Conservation (phyloP, 495 filamentous ascomycete species). For the Talaromyces liani region DNA sequence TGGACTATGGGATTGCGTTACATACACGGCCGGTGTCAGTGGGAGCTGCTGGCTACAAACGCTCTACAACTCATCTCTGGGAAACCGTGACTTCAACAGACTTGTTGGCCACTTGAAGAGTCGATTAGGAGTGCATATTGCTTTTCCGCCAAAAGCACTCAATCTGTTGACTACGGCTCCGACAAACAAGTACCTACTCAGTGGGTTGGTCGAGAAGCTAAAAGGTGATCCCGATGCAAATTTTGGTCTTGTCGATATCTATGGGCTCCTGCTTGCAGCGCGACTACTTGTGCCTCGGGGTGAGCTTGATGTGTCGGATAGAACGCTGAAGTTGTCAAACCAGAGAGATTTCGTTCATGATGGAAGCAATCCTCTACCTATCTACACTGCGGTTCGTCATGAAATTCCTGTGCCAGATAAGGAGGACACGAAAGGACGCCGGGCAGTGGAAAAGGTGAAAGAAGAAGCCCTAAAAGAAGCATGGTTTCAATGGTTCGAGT, state of each 20-base stretch:
- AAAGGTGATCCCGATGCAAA: constrained; percentile 72
- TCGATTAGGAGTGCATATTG: constrained; percentile 78
- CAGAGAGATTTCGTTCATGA: constrained; percentile 64
- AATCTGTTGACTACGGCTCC: constrained; percentile 69
- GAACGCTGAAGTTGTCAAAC: constrained; percentile 82
- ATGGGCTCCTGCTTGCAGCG: constrained; percentile 78
- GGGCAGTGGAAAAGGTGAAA: constrained; percentile 42
- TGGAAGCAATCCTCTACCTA: constrained; percentile 80
- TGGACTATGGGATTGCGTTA: constrained; percentile 86
- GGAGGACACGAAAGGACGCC: constrained; percentile 21
- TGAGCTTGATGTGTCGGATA: constrained; percentile 64
- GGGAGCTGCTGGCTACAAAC: constrained; percentile 94
- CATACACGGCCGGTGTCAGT: constrained; percentile 90
- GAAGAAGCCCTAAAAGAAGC: constrained; percentile 62
- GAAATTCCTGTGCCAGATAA: constrained; percentile 69
- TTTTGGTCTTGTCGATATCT: constrained; percentile 87
- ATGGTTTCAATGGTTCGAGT: constrained; percentile 99
- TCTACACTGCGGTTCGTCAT: constrained; percentile 91
- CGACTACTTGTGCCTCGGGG: constrained; percentile 79
- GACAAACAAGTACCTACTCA: constrained; percentile 86
- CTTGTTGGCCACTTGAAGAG: constrained; percentile 80
- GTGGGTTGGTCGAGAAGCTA: constrained; percentile 82
- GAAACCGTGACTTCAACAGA: constrained; percentile 50
- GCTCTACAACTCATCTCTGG: constrained; percentile 82
- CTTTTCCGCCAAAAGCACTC: constrained; percentile 80